phyloP scores from a whole-genome alignment of 257 asterid species.

The Apocynum venetum region DNA sequence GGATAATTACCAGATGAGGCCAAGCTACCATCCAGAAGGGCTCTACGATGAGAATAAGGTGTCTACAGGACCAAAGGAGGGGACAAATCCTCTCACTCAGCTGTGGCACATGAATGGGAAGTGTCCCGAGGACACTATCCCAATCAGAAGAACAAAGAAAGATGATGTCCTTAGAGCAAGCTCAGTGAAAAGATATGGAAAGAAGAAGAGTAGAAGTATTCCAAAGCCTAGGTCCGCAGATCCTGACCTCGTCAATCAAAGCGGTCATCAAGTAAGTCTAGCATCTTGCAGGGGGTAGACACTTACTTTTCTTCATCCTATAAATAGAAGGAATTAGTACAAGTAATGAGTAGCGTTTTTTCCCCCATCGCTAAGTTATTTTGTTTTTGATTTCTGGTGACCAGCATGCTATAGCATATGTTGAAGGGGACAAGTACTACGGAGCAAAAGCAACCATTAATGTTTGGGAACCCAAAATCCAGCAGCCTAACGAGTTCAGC shows the following conservation, averaged over 20 bases:
- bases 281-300: neutral
- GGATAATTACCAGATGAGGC: constrained; percentile 21
- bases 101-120: constrained; percentile 22
- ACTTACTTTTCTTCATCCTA: neutral
- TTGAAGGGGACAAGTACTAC: constrained; percentile 66
- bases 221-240: constrained; percentile 19
- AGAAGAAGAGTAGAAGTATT: constrained; percentile 21
- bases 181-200: constrained; percentile 24
- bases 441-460: constrained; percentile 89
- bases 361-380: constrained; percentile 17
- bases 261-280: constrained; percentile 18
- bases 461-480: constrained; percentile 83
- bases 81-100: constrained; percentile 17
- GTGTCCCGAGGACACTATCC: constrained; percentile 22
- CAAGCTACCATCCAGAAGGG: constrained; percentile 25
- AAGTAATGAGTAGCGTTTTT: neutral
- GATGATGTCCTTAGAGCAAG: constrained; percentile 30
- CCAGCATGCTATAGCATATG: constrained; percentile 85
- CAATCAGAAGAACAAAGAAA: constrained; percentile 21
- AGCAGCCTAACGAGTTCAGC: constrained; percentile 77
- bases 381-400: constrained; percentile 40
- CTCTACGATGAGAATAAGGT: constrained; percentile 16
- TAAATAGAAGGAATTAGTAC: neutral
- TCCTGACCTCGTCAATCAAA: constrained; percentile 17
- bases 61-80: neutral